These are phyloP conservation scores for Trichoderma orchidacearum DNA, from an alignment of 495 filamentous ascomycete species.

Conservation along the genomic window DNA sequence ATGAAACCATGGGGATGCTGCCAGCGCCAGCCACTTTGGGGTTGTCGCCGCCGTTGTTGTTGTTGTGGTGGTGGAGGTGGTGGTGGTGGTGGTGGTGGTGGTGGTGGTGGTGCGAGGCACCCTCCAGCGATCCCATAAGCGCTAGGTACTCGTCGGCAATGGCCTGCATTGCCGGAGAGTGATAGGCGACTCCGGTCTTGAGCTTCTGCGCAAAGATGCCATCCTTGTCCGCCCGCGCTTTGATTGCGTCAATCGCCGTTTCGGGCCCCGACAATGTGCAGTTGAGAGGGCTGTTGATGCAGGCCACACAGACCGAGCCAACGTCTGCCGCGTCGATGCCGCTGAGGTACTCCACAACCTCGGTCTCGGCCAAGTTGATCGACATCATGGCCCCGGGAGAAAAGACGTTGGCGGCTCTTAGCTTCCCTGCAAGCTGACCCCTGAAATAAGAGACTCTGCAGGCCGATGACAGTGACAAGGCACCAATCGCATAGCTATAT, in stretches of 20 bases:
- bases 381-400: slow-evolving; percentile 29
- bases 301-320: slow-evolving; percentile 19
- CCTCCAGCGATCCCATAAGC: slow-evolving; percentile 7
- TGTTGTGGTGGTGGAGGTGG: too few species aligned
- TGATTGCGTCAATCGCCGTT: slow-evolving; percentile 16
- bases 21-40: not conserved
- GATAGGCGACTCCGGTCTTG: slow-evolving; percentile 26
- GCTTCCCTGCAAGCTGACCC: slow-evolving; percentile 12
- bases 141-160: slow-evolving; percentile 23
- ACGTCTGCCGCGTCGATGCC: not conserved
- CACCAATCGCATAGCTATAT: slow-evolving; percentile 22
- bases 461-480: slow-evolving; percentile 23
- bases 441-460: slow-evolving; percentile 32
- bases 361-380: slow-evolving; percentile 16
- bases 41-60: too few species aligned
- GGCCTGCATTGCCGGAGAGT: slow-evolving; percentile 23
- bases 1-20: slow-evolving; percentile 20
- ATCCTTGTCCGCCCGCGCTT: slow-evolving; percentile 15
- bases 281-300: slow-evolving; percentile 33
- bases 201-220: slow-evolving; percentile 31
- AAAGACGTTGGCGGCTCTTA: slow-evolving; percentile 6
- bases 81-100: too few species aligned
- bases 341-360: slow-evolving; percentile 12
- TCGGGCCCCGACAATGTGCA: slow-evolving; percentile 28
- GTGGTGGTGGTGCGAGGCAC: slow-evolving; percentile 1